Evolutionary conservation across 768 basidiomycete genomes (phyloP), one percentile per base, ranked within the genome.

Genomic region (Clitopilus passeckerianus): DNA sequence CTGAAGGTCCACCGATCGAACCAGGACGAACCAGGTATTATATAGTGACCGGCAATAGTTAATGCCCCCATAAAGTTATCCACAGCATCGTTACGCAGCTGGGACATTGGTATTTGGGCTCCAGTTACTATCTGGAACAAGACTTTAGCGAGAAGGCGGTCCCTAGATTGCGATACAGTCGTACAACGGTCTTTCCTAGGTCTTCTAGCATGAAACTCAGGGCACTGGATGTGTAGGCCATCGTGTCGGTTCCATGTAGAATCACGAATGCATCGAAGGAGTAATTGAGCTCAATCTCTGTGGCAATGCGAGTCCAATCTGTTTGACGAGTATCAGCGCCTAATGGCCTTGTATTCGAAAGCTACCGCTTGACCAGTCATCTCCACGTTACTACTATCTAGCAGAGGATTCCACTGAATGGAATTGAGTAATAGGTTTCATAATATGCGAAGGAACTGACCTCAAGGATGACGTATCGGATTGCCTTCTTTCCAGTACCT

Each of bases 271-370:
- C 93, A 66, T 98, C 95, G 68, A 93, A 98, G 33, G 80, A 70
- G 67, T 97, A 97, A 69, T 97, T 97, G 56, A 94, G 85, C 67
- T 96, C 93, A 64, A 98, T 93, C 67, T 98, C 95, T 0, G 86
- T 87, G 0, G 93, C 91, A 34, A 98, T 87, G 8, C 92, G 81
- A 64, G 94, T 88, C 93, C 93, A 95, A 67, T 94, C 93, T 91
- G 67, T 23, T 41, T 23, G 46, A 50, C 46, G 15, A 57, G 37
- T 65, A 55, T 44, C 20, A 53, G 34, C 9, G 16, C 15, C 22
- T 10, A 34, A 15, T 14, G 33, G 3, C 35, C 18, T 55, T 33
- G 54, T 64, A 62, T 6, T 54, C 23, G 16, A 22, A 55, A 35
- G 16, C 59, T 24, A 33, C 43, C 16, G 52, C 63, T 59, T 50